A percentile compares a stretch with the other conserved stretches of the same genome.
Evolutionary conservation across 306 rosid genomes (phyloP).

Genomic region (Citrullus mucosospermus): DNA sequence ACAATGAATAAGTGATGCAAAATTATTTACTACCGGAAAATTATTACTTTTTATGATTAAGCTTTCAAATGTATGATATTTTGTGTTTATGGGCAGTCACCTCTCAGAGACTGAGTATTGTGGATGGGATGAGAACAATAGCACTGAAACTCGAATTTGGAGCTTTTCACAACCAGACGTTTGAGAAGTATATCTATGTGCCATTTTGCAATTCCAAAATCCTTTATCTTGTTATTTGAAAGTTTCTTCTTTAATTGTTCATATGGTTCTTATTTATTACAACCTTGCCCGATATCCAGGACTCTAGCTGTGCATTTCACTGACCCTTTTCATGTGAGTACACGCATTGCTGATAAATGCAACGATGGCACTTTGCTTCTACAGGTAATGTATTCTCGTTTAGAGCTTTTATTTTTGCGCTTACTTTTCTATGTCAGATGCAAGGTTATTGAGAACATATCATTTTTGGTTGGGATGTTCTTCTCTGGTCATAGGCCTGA

Average conservation of each 20-base stretch:
- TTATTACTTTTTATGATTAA: conserved; percentile 5
- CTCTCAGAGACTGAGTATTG: conserved; percentile 70
- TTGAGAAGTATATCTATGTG: conserved; percentile 51
- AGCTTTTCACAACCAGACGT: conserved; percentile 71
- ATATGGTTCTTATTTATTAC: conserved; percentile 6
- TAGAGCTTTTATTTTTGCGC: not conserved
- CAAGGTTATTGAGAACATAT: not conserved
- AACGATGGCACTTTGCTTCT: conserved; percentile 82
- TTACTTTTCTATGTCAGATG: not conserved
- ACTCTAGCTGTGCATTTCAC: conserved; percentile 96
- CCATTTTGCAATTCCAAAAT: conserved; percentile 9
- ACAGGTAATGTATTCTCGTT: conserved; percentile 55
- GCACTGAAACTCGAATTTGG: conserved; percentile 96
- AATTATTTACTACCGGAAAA: not conserved
- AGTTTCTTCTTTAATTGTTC: not conserved
- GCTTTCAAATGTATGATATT: conserved; percentile 15
- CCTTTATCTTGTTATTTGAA: not conserved
- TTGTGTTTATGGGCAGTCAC: conserved; percentile 39
- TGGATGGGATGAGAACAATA: conserved; percentile 95
- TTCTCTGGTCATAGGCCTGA: not conserved
- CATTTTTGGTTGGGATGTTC: not conserved
- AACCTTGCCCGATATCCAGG: conserved; percentile 36
- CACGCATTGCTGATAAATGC: conserved; percentile 82
- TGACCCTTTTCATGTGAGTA: conserved; percentile 80
- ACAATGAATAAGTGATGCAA: conserved; percentile 21